Conservation (phyloP, 805 yeast genomes). For the Candida ovalis region DNA sequence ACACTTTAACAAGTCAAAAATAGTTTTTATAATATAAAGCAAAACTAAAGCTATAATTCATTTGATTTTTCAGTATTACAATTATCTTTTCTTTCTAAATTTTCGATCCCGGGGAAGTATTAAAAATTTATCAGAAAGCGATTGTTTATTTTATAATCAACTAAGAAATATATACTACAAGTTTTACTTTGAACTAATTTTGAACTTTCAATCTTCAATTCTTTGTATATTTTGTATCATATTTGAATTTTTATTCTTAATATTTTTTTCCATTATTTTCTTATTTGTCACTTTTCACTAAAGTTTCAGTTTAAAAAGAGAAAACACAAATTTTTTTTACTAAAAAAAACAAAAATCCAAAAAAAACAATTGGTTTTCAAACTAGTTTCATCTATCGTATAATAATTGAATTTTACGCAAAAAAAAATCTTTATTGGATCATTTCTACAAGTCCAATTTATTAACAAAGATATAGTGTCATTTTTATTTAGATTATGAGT, state of each 20-base stretch:
- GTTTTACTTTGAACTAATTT: conserved; percentile 1
- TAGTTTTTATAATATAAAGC: neutral
- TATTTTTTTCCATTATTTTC: neutral
- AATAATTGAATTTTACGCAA: too few species aligned
- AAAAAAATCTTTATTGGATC: neutral
- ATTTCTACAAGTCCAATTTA: neutral
- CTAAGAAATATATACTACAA: neutral
- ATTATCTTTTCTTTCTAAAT: neutral
- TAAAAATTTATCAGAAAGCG: neutral
- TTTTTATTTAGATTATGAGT: conserved; percentile 24
- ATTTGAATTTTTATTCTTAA: neutral
- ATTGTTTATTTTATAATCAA: neutral
- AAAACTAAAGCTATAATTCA: neutral
- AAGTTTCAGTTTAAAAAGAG: neutral
- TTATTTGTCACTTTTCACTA: neutral
- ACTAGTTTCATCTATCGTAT: neutral
- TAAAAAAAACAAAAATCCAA: neutral
- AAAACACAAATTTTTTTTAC: neutral
- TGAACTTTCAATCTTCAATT: conserved; percentile 1
- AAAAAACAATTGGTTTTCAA: neutral
- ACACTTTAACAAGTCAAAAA: conserved; percentile 1
- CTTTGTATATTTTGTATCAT: conserved; percentile 2
- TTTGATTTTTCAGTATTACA: neutral
- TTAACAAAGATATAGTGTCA: neutral
- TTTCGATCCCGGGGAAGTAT: conserved; percentile 3